A percentile compares a stretch with the other conserved stretches of the same genome.
Conservation (phyloP, 1,284 basidiomycete genomes). For the Termitomyces sp. region DNA sequence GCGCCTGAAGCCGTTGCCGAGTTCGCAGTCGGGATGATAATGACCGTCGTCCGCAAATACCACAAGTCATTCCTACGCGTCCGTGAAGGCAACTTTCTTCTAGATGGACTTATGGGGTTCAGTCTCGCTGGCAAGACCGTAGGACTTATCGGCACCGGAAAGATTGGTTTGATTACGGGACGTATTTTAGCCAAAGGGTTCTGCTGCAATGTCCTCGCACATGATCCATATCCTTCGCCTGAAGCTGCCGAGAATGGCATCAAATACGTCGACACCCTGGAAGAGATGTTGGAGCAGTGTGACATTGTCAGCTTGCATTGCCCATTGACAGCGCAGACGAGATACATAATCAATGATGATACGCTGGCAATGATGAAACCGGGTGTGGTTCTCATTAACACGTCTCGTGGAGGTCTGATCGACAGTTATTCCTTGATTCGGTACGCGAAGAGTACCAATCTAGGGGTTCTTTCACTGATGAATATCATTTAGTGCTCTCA, state of each 20-base stretch:
- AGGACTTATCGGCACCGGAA: slow-evolving; percentile 34
- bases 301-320: slow-evolving; percentile 37
- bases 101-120: slow-evolving; percentile 34
- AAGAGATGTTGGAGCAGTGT: slow-evolving; percentile 27
- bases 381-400: slow-evolving; percentile 34
- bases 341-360: slow-evolving; percentile 34
- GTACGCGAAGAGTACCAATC: slow-evolving; percentile 15
- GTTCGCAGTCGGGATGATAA: slow-evolving; percentile 38
- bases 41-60: slow-evolving; percentile 36
- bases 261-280: slow-evolving; percentile 28
- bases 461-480: background rate
- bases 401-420: slow-evolving; percentile 34
- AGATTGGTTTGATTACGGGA: slow-evolving; percentile 35
- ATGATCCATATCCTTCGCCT: slow-evolving; percentile 30
- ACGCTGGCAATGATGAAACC: slow-evolving; percentile 30
- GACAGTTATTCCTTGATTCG: slow-evolving; percentile 35
- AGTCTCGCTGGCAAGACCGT: slow-evolving; percentile 35
- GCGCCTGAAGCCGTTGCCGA: slow-evolving; percentile 37
- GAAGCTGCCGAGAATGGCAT: slow-evolving; percentile 29
- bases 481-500: slow-evolving; percentile 24
- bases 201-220: slow-evolving; percentile 30
- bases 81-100: slow-evolving; percentile 36
- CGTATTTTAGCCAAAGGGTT: slow-evolving; percentile 34
- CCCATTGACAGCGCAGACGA: slow-evolving; percentile 29
- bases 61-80: slow-evolving; percentile 38